Percentiles rank a stretch among this genome's conserved stretches.
Evolutionary conservation across 2,329 filamentous ascomycete species (phyloP).

Genomic region (Ophiostoma triangulosporum): DNA sequence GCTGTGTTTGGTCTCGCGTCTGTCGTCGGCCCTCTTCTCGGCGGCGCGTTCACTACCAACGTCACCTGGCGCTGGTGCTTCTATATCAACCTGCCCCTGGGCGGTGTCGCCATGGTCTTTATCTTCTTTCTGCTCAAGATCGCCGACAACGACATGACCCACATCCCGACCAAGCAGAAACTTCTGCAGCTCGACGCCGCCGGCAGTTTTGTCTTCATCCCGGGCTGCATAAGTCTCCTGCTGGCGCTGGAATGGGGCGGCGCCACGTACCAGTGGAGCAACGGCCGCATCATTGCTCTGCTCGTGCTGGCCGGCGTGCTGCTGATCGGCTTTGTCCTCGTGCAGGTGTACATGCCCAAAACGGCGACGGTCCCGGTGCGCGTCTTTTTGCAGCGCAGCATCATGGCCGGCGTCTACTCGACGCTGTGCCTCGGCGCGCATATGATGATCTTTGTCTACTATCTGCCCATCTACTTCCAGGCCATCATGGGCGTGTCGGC

Average conservation of each 20-base stretch:
- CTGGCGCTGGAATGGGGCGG: conserved; percentile 32
- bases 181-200: conserved; percentile 20
- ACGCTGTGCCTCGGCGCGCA: conserved; percentile 2
- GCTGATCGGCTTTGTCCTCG: conserved; percentile 17
- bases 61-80: conserved; percentile 28
- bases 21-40: conserved; percentile 24
- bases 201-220: conserved; percentile 15
- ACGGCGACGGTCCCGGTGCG: conserved; percentile 26
- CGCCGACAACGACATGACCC: conserved; percentile 3
- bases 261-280: conserved; percentile 21
- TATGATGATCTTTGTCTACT: conserved; percentile 7
- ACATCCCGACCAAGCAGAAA: conserved; percentile 18
- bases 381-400: conserved; percentile 21
- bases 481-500: conserved; percentile 26
- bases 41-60: conserved; percentile 24
- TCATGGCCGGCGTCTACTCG: background rate
- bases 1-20: conserved; percentile 25
- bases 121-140: conserved; percentile 18
- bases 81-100: conserved; percentile 28
- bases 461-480: conserved; percentile 30
- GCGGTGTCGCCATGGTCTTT: conserved; percentile 19
- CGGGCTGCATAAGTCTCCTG: conserved; percentile 27
- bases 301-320: conserved; percentile 18
- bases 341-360: conserved; percentile 23
- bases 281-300: conserved; percentile 21